phyloP scores from a whole-genome alignment of 2,329 filamentous ascomycete species.

The Ophiocordyceps robertsii region DNA sequence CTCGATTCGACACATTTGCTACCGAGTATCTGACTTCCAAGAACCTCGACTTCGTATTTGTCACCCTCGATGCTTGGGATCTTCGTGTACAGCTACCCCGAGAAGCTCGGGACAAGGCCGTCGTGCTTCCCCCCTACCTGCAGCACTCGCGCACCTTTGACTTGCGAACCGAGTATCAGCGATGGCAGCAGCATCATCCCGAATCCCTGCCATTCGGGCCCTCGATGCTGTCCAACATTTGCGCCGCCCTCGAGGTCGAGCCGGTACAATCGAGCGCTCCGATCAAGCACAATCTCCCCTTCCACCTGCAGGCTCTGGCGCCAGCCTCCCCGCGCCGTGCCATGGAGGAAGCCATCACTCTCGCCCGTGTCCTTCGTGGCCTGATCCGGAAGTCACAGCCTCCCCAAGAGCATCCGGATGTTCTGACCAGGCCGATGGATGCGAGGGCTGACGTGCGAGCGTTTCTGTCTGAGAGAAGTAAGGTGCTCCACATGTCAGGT shows the following conservation, averaged over 20 bases:
- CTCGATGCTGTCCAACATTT: conserved; percentile 92
- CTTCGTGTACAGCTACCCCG: conserved; percentile 93
- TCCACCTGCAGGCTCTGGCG: conserved; percentile 90
- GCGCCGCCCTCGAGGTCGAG: conserved; percentile 93
- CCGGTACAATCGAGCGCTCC: conserved; percentile 94
- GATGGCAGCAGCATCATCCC: conserved; percentile 96
- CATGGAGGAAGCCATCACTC: conserved; percentile 93
- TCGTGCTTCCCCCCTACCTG: conserved; percentile 89
- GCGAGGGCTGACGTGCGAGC: conserved; percentile 91
- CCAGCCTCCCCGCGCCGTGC: conserved; percentile 90
- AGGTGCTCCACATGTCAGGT: conserved; percentile 95
- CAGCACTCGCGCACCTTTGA: conserved; percentile 98
- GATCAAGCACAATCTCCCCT: conserved; percentile 97
- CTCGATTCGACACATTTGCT: conserved; percentile 86
- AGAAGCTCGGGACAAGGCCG: conserved; percentile 95
- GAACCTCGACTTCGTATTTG: conserved; percentile 94
- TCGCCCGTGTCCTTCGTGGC: conserved; percentile 82
- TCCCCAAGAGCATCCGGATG: conserved; percentile 83
- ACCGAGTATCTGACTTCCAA: conserved; percentile 81
- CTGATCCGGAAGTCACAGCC: conserved; percentile 95
- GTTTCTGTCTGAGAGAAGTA: conserved; percentile 91
- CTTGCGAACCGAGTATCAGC: conserved; percentile 90
- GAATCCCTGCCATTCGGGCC: conserved; percentile 95
- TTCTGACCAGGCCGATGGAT: conserved; percentile 90
- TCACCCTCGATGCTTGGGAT: conserved; percentile 97